phyloP scores from a whole-genome alignment of 345 rosid species.

The Ceriops decandra region DNA sequence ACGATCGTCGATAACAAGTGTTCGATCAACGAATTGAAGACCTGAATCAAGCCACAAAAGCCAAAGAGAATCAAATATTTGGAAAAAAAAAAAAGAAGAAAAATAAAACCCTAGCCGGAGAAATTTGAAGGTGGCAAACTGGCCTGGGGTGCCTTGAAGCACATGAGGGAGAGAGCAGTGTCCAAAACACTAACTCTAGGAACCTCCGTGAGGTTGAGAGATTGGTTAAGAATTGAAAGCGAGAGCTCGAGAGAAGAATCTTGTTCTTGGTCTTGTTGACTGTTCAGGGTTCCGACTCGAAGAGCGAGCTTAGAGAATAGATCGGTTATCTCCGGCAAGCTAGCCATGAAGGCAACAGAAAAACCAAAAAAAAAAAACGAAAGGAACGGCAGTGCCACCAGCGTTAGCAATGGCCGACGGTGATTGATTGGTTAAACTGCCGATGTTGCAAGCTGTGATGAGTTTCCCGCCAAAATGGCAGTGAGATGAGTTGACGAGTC shows the following conservation, averaged over 20 bases:
- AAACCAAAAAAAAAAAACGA: background rate
- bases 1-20: slow-evolving; percentile 52
- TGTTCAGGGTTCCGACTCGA: slow-evolving; percentile 25
- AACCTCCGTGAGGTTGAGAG: slow-evolving; percentile 48
- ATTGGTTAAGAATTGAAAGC: slow-evolving; percentile 48
- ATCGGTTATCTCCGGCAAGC: slow-evolving; percentile 25
- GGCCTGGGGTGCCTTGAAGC: slow-evolving; percentile 73
- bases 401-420: too few relatives aligned
- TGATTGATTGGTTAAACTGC: too few relatives aligned
- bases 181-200: slow-evolving; percentile 54
- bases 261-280: slow-evolving; percentile 15
- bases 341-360: slow-evolving; percentile 13
- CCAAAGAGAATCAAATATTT: background rate
- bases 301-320: slow-evolving; percentile 51
- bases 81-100: background rate
- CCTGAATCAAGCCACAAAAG: slow-evolving; percentile 34
- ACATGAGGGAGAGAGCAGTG: slow-evolving; percentile 57
- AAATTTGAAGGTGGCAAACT: background rate
- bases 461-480: too few relatives aligned
- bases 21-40: slow-evolving; percentile 53
- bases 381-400: background rate
- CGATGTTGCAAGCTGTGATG: too few relatives aligned
- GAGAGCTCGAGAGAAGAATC: slow-evolving; percentile 35
- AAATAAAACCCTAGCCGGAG: background rate
- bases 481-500: too few relatives aligned